Conservation (phyloP, 345 rosid species). For the Ceriops decandra region DNA sequence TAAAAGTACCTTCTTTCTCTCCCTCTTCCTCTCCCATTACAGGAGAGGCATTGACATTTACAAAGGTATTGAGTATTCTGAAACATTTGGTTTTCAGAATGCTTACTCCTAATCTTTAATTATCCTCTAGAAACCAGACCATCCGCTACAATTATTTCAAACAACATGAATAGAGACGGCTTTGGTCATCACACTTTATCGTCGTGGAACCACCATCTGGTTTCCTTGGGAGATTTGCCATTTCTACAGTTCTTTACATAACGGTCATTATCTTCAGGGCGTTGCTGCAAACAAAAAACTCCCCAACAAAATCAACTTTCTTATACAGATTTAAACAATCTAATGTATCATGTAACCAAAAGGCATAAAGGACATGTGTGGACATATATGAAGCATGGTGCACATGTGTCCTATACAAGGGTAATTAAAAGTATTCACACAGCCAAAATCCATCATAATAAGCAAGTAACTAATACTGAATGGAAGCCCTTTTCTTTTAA, state of each 20-base stretch:
- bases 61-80: constrained; percentile 21
- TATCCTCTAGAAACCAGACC: constrained; percentile 18
- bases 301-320: neutral
- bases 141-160: constrained; percentile 23
- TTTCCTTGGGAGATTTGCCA: constrained; percentile 97
- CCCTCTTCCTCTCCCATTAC: constrained; percentile 28
- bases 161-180: constrained; percentile 21
- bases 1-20: constrained; percentile 19
- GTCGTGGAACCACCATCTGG: constrained; percentile 99
- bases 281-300: constrained; percentile 61
- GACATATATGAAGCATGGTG: too few species aligned
- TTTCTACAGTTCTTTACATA: constrained; percentile 93
- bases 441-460: neutral
- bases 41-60: constrained; percentile 30
- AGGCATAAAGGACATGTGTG: neutral
- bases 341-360: neutral
- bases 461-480: neutral
- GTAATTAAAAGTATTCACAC: neutral
- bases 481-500: neutral
- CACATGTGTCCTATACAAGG: neutral
- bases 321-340: neutral
- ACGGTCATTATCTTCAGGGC: constrained; percentile 91
- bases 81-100: constrained; percentile 21
- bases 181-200: constrained; percentile 60
- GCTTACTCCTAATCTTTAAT: constrained; percentile 16